Percentiles rank a stretch among this genome's conserved stretches.
Evolutionary conservation across 257 asterid genomes (phyloP).

Genomic region (Knoxia roxburghii): DNA sequence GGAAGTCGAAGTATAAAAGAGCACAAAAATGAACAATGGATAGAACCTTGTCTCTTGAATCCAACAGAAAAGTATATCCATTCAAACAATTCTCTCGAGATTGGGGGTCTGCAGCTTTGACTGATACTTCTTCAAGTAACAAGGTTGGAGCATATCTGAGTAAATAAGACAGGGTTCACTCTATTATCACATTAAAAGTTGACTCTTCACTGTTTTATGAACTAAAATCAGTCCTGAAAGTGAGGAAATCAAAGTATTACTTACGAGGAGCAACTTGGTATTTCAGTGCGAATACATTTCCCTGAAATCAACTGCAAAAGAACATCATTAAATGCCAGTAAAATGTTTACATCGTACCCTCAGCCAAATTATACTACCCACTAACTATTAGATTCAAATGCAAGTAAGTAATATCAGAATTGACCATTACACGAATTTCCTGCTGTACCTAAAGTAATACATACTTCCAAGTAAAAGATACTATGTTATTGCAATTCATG

Average conservation of each 20-base stretch:
- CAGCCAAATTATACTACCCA: background rate
- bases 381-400: constrained; percentile 2
- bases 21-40: constrained; percentile 12
- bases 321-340: constrained; percentile 25
- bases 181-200: constrained; percentile 14
- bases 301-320: constrained; percentile 59
- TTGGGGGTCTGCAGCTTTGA: constrained; percentile 62
- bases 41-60: constrained; percentile 50
- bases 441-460: background rate
- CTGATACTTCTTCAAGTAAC: constrained; percentile 47
- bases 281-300: constrained; percentile 59
- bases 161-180: constrained; percentile 16
- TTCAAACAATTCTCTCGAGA: constrained; percentile 73
- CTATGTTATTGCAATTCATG: background rate
- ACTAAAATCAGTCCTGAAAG: constrained; percentile 13
- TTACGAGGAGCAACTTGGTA: constrained; percentile 65
- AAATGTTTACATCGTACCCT: background rate
- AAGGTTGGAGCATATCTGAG: constrained; percentile 72
- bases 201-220: constrained; percentile 9
- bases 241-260: constrained; percentile 25
- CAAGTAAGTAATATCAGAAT: background rate
- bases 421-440: background rate
- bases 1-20: constrained; percentile 1
- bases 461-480: background rate
- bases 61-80: constrained; percentile 68